Evolutionary conservation across 805 yeast genomes (phyloP).

Genomic region (Suhomyces vadensis): DNA sequence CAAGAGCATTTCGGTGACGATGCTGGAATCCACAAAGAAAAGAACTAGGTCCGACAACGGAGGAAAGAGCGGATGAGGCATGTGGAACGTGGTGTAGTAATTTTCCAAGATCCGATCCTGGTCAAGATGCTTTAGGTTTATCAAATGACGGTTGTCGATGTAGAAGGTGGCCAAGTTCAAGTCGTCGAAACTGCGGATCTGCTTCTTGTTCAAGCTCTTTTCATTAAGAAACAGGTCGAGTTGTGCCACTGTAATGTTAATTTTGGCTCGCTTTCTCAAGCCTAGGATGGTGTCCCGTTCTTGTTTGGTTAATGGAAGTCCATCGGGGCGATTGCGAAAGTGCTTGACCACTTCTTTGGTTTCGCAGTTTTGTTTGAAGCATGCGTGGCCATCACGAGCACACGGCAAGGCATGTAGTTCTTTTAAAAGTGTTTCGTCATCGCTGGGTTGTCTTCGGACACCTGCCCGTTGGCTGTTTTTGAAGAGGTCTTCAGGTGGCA

Average conservation of each 20-base stretch:
- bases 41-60: slow-evolving; percentile 32
- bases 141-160: slow-evolving; percentile 17
- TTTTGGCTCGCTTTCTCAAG: slow-evolving; percentile 8
- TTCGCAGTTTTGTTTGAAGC: slow-evolving; percentile 4
- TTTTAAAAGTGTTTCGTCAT: not conserved
- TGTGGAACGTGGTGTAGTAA: slow-evolving; percentile 42
- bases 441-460: not conserved
- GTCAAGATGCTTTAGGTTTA: slow-evolving; percentile 18
- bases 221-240: slow-evolving; percentile 7
- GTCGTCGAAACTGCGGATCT: slow-evolving; percentile 7
- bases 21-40: slow-evolving; percentile 33
- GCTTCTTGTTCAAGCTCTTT: not conserved
- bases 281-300: slow-evolving; percentile 5
- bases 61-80: slow-evolving; percentile 51
- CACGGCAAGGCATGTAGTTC: slow-evolving; percentile 9
- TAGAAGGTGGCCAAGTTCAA: slow-evolving; percentile 4
- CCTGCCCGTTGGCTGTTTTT: slow-evolving; percentile 6
- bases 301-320: not conserved
- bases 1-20: slow-evolving; percentile 42
- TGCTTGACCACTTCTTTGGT: slow-evolving; percentile 6
- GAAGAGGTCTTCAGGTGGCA: too few relatives aligned
- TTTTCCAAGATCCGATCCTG: slow-evolving; percentile 13
- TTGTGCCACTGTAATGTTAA: slow-evolving; percentile 7
- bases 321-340: slow-evolving; percentile 1
- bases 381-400: slow-evolving; percentile 2